Percentiles rank a stretch among this genome's conserved stretches.
Conservation (phyloP, 2,329 filamentous ascomycete genomes). For the Aspergillus novofumigatus region DNA sequence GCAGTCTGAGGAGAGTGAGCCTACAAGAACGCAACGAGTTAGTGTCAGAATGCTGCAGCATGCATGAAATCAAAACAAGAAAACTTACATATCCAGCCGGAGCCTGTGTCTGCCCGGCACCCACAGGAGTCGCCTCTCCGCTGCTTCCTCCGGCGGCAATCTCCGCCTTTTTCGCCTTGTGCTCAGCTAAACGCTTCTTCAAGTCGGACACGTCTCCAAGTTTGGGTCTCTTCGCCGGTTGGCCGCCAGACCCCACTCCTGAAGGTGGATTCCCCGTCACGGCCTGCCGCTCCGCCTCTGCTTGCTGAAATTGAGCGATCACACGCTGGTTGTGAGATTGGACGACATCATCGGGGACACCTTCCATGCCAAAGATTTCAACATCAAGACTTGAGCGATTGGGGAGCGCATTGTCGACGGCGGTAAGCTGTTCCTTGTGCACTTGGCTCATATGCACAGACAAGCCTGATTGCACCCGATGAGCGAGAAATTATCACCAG, state of each 20-base stretch:
- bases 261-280: constrained; percentile 79
- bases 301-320: constrained; percentile 77
- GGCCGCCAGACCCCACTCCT: constrained; percentile 47
- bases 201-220: constrained; percentile 72
- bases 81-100: constrained; percentile 57
- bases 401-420: constrained; percentile 87
- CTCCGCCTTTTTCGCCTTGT: constrained; percentile 63
- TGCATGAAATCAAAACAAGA: constrained; percentile 1
- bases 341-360: constrained; percentile 80
- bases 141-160: constrained; percentile 54
- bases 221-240: constrained; percentile 59
- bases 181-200: constrained; percentile 74
- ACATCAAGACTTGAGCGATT: constrained; percentile 82
- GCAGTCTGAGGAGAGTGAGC: constrained; percentile 42
- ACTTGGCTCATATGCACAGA: constrained; percentile 98
- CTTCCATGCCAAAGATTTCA: constrained; percentile 98
- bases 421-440: constrained; percentile 84
- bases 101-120: constrained; percentile 45
- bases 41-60: constrained; percentile 7
- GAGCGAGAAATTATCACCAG: neutral
- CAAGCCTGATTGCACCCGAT: constrained; percentile 58
- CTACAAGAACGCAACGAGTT: constrained; percentile 12
- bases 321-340: constrained; percentile 83
- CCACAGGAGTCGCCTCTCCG: constrained; percentile 55
- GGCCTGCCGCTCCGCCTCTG: constrained; percentile 75